Evolutionary conservation across 2,329 filamentous ascomycete genomes (phyloP).

Genomic region (Trichoderma arundinaceum): DNA sequence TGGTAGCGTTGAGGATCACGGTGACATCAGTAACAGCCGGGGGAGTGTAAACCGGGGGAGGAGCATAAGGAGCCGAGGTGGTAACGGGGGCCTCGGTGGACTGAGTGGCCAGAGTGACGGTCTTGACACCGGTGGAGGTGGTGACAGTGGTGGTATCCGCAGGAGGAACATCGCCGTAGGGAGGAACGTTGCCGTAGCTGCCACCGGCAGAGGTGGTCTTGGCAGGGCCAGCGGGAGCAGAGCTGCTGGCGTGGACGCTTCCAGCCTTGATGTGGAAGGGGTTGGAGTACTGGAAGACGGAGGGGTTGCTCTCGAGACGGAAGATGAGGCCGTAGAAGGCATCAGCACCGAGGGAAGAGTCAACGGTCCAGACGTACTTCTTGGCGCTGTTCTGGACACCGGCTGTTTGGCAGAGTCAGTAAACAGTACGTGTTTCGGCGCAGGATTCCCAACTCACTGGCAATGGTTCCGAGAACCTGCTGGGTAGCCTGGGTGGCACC

Average conservation of each 20-base stretch:
- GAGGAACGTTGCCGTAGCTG: slow-evolving; percentile 1
- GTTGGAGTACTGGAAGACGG: slow-evolving; percentile 66
- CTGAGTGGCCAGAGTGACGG: slow-evolving; percentile 40
- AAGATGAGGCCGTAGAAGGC: slow-evolving; percentile 65
- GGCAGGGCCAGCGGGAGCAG: slow-evolving; percentile 30
- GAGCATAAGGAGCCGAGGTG: slow-evolving; percentile 31
- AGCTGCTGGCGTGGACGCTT: background rate
- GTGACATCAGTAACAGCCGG: slow-evolving; percentile 35
- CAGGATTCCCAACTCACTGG: slow-evolving; percentile 51
- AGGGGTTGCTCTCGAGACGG: slow-evolving; percentile 53
- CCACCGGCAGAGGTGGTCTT: slow-evolving; percentile 32
- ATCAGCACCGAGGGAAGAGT: slow-evolving; percentile 50
- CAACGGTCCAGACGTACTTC: slow-evolving; percentile 58
- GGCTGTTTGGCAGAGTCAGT: slow-evolving; percentile 43
- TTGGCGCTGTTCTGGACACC: slow-evolving; percentile 54
- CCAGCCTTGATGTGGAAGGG: slow-evolving; percentile 60
- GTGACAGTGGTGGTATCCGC: slow-evolving; percentile 40
- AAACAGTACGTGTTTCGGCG: too few relatives aligned
- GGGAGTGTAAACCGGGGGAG: slow-evolving; percentile 17
- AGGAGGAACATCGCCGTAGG: background rate
- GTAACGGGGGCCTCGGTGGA: slow-evolving; percentile 38
- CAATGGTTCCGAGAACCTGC: slow-evolving; percentile 51
- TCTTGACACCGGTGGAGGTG: slow-evolving; percentile 42
- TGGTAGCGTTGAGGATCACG: slow-evolving; percentile 33
- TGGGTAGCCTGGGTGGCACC: slow-evolving; percentile 54